Evolutionary conservation across 2,329 filamentous ascomycete species (phyloP).

Genomic region (Alternaria incomplexa): DNA sequence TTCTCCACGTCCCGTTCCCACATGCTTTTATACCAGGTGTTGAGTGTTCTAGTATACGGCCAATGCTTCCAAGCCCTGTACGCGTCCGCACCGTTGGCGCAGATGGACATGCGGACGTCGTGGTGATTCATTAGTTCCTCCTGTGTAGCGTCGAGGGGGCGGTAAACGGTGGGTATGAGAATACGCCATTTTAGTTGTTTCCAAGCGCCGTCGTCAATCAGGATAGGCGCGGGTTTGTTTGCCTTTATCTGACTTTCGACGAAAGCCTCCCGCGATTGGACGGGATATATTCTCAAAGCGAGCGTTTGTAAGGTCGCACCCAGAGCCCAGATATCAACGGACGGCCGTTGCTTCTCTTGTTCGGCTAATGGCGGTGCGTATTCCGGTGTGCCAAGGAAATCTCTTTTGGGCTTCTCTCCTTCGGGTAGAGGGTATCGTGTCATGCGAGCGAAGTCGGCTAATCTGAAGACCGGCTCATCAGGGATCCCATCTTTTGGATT

Average conservation of each 20-base stretch:
- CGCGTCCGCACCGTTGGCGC: neutral
- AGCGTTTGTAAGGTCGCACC: conserved; percentile 30
- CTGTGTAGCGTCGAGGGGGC: conserved; percentile 18
- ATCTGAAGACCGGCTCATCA: conserved; percentile 29
- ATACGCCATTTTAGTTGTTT: neutral
- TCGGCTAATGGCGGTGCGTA: conserved; percentile 24
- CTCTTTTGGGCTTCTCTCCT: neutral
- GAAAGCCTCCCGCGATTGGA: conserved; percentile 12
- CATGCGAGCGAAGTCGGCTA: conserved; percentile 30
- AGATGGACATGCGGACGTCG: neutral
- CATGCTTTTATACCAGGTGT: conserved; percentile 21
- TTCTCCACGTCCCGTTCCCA: neutral
- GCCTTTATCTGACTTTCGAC: neutral
- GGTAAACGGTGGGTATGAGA: conserved; percentile 8
- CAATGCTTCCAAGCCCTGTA: neutral
- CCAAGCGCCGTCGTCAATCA: neutral
- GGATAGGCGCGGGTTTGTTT: neutral
- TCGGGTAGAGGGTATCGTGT: neutral
- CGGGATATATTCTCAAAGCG: conserved; percentile 15
- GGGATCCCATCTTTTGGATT: conserved; percentile 5
- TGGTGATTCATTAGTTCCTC: conserved; percentile 2
- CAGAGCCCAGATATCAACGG: conserved; percentile 30
- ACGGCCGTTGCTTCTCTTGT: conserved; percentile 10
- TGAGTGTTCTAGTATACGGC: conserved; percentile 14
- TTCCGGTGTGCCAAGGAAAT: conserved; percentile 24